Base-by-base conservation (phyloP, 768 basidiomycete species). In the Hortiboletus flavorubellus region DNA sequence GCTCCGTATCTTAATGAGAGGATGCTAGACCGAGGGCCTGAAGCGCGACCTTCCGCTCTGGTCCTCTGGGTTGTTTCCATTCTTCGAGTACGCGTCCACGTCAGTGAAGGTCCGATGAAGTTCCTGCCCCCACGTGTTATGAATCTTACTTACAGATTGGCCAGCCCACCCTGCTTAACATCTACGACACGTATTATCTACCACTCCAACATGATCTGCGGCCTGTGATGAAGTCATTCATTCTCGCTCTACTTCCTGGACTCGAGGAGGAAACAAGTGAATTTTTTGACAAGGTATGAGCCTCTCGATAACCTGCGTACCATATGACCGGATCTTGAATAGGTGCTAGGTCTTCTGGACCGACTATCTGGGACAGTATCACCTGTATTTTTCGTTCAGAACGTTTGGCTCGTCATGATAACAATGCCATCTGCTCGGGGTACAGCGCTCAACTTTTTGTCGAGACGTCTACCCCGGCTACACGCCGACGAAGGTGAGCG, bases 61-160 rank as follows among this genome's bases (percentile, higher is more conserved):
- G 97, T 93, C 93, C 0, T 87, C 93, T 5, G 97, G 97, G 8
- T 73, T 99, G 6, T 98, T 99, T 69, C 97, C 97, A 0, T 98
- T 98, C 82, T 98, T 98, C 64, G 93, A 98, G 73, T 98, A 93
- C 71, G 93, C 97, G 10, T 89, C 96, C n/a, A 98, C 95, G n/a
- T 94, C 94, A 18, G 94, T 98, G 54, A 93, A 93, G 80, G 93
- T 90, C 29, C 46, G 69, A 49, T n/a, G 4, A 44, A 14, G 26
- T 59, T 48, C 73, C 54, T 30, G 8, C 1, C 2, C 47, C 33
- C 23, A 11, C 42, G 3, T 30, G 5, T 15, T 31, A 31, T 43
- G 37, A 2, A 46, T 53, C 37, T 46, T 41, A 43, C 31, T 50
- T 14, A 47, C 47, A 38, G 30, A 34, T 30, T 35, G 15, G 23